phyloP scores from a whole-genome alignment of 2,329 filamentous ascomycete genomes.

The Diaporthe destruens region DNA sequence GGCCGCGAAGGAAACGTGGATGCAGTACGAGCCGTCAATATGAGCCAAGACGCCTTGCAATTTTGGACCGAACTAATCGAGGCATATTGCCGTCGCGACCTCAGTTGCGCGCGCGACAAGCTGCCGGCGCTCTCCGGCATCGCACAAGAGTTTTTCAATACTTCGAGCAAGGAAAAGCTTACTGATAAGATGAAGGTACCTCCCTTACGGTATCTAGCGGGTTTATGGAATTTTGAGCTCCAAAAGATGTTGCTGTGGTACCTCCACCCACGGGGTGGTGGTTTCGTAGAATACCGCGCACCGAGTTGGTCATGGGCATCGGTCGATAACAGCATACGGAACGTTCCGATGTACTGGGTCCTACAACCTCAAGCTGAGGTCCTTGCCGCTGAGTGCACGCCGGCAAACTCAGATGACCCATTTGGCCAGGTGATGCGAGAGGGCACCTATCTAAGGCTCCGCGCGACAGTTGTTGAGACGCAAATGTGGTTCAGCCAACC shows the following conservation, averaged over 20 bases:
- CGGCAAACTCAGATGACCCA: background rate
- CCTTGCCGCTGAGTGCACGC: background rate
- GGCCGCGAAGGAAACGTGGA: background rate
- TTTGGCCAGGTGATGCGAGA: background rate
- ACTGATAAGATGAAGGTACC: too few species aligned
- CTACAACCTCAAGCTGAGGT: background rate
- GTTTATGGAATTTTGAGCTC: background rate
- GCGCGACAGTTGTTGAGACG: background rate
- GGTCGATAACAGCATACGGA: too few species aligned
- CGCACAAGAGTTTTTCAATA: background rate
- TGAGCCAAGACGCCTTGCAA: background rate
- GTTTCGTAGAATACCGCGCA: background rate
- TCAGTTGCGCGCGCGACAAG: background rate
- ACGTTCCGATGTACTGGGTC: too few species aligned
- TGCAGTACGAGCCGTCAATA: too few species aligned
- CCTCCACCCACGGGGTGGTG: accelerated
- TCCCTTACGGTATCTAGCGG: background rate
- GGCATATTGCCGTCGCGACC: background rate
- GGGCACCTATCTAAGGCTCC: background rate
- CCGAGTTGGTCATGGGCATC: conserved; percentile 5
- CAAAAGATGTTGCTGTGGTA: background rate
- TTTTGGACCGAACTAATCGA: background rate
- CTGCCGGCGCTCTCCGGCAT: background rate
- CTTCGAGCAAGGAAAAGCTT: background rate
- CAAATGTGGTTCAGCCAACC: background rate